Evolutionary conservation across 805 yeast species (phyloP), one percentile per base, ranked within the genome.

Genomic region (Candida bentonensis): DNA sequence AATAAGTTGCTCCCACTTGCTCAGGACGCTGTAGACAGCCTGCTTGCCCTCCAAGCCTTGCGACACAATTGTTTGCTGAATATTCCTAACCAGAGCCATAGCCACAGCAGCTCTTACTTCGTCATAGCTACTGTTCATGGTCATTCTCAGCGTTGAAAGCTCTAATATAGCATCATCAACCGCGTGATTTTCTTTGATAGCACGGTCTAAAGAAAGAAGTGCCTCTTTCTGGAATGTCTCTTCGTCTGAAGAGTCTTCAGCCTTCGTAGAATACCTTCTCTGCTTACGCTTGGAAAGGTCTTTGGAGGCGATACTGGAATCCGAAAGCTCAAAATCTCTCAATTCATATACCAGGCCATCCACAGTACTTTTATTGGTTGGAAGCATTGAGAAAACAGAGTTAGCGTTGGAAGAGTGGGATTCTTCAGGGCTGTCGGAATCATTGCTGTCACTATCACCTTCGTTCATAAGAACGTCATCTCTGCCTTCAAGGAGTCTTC

Each of bases 71-170:
- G 82, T 80, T 52, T 85, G 85, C 43, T 76, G 69, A 11, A 84
- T 75, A 55, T 92, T 73, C 39, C 68, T 67, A 39, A 86, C 54
- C 55, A 92, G 67, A 0, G 96, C 92, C 30, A 70, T 69, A 27
- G 78, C 67, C 0, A 95, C 85, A 3, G 95, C 94, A 23, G 67
- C 63, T 58, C 96, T 75, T 13, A 92, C 96, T 57, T 88, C 95
- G 55, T 85, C 94, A 62, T 92, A 89, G 0, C 92, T 74, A 15
- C 87, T 98, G 60, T 92, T 86, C 92, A 88, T 82, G 55, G 96
- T 85, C 98, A 92, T 89, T 65, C 97, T 74, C 57, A 92, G 70
- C 0, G 98, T 92, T 60, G 89, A 89, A 55, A 92, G 73, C 65
- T 92, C 98, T 47, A 92, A 67, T 50, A 86, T 65, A 0, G 98